Evolutionary conservation across 2,329 filamentous ascomycete species (phyloP), one percentile per base, ranked within the genome.

Genomic region (Fusarium oxysporum): DNA sequence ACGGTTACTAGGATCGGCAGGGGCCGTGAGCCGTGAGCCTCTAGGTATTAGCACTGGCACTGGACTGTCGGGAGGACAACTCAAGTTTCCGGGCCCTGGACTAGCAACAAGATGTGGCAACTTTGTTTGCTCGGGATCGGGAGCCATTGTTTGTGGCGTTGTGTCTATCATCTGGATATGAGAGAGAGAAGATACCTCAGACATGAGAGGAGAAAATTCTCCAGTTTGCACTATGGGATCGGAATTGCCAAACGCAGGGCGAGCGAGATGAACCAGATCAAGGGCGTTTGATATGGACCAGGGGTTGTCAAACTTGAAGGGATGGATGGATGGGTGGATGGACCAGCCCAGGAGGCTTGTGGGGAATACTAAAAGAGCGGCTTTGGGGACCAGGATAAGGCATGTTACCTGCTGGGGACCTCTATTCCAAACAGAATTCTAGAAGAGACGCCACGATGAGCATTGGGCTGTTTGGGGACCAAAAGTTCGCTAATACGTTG

Each of bases 351-450:
- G 65, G 65, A 53, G 68, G 47, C 70, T 59, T 76, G 76, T 77
- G 74, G 74, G 72, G 76, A 72, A 62, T 73, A 67, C 65, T 66
- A 72, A 64, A 63, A 41, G 65, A 74, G 71, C 68, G 62, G 63
- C 65, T 73, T 61, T 65, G 54, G 57, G 35, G 32, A 60, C 74
- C 65, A 66, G 69, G 71, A 65, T 70, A 64, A 62, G 65, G 70
- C 74, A 65, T 69, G 66, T 41, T 55, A 45, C 67, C 63, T 55
- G 23, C 69, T 65, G 62, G 75, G 70, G 73, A 51, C 68, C 63
- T 73, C 73, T 70, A 68, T 78, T 78, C 76, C 70, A 78, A 51
- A 64, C 66, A 37, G 65, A 65, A 76, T 78, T 78, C 76, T 78
- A 78, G 76, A 78, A 78, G 68, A 75, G 73, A 37, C 55, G 70